Evolutionary conservation across 2,329 filamentous ascomycete species (phyloP).

Genomic region (Claviceps maximensis): DNA sequence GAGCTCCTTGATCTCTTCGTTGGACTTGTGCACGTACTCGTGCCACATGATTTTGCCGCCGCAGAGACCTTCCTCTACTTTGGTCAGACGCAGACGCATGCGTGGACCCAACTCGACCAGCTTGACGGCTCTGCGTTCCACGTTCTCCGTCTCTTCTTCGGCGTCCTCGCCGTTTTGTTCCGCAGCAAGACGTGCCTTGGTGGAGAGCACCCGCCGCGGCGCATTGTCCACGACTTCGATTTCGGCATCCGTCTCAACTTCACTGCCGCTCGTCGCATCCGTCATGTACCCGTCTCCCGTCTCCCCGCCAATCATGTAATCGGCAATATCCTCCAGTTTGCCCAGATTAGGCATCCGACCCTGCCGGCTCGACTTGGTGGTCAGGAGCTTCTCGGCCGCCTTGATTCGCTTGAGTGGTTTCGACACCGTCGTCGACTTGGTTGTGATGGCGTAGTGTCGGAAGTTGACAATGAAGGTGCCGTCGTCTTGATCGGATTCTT

Average conservation of each 20-base stretch:
- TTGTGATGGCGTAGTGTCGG: slow-evolving; percentile 90
- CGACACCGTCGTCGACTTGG: slow-evolving; percentile 71
- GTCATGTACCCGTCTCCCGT: slow-evolving; percentile 69
- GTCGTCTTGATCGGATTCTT: slow-evolving; percentile 44
- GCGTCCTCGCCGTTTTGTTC: slow-evolving; percentile 28
- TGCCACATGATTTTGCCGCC: slow-evolving; percentile 94
- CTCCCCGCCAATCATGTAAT: slow-evolving; percentile 81
- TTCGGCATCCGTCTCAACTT: slow-evolving; percentile 88
- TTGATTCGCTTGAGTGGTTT: slow-evolving; percentile 74
- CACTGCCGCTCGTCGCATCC: slow-evolving; percentile 73
- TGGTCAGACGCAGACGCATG: slow-evolving; percentile 78
- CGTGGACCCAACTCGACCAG: slow-evolving; percentile 84
- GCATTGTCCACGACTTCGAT: slow-evolving; percentile 66
- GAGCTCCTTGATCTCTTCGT: slow-evolving; percentile 61
- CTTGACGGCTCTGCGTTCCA: slow-evolving; percentile 81
- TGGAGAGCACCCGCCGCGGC: slow-evolving; percentile 47
- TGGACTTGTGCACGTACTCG: slow-evolving; percentile 78
- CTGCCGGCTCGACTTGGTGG: slow-evolving; percentile 47
- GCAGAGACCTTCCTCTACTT: slow-evolving; percentile 91
- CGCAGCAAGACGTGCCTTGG: slow-evolving; percentile 31
- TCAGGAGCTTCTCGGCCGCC: slow-evolving; percentile 67
- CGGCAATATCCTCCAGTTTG: slow-evolving; percentile 82
- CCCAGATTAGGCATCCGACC: slow-evolving; percentile 73
- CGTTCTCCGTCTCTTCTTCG: slow-evolving; percentile 37
- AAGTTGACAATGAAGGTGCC: slow-evolving; percentile 74